Base-by-base conservation (phyloP, 495 filamentous ascomycete genomes). In the Podospora comata region DNA sequence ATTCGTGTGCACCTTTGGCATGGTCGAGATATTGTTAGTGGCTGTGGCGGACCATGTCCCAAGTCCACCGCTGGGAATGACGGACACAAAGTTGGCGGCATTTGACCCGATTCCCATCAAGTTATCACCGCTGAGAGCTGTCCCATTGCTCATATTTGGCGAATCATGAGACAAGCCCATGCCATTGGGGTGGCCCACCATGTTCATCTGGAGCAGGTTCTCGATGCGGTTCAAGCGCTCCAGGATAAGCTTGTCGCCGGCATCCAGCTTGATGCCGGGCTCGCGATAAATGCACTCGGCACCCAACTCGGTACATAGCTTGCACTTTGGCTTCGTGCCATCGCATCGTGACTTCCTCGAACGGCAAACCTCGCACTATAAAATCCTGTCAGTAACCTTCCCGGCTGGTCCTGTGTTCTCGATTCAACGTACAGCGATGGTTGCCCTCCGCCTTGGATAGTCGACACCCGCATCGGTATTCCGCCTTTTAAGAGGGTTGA, bases 231-330 rank as follows among this genome's bases (percentile, higher is more conserved):
- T 85, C 28, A 94, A 80, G 60, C 89, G 88, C 71, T 93, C 91
- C 26, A 94, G 81, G 67, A 94, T 94, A 55, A 93, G 85, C 75
- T 92, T 93, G 78, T 93, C 91, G 65, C 91, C 91, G 32, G 91
- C 91, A 77, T 93, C 91, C 30, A 93, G 87, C 77, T 94, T 94
- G 79, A 93, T 93, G 4, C 91, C 91, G 18, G 91, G 91, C 77
- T 94, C 91, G 59, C 91, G 85, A 74, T 94, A 94, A 67, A 92
- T 85, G 76, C 91, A 94, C 68, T 93, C 91, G 18, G 90, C 91
- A 68, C 91, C 89, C 55, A 94, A 82, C 75, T 93, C 91, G 18
- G 88, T 88, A 77, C 91, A 94, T 19, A 94, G 87, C 77, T 90
- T 88, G 75, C 91, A 94, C 77, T 92, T 92, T 16, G 91, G 91